A percentile compares a stretch with the other conserved stretches of the same genome.
These are phyloP conservation scores for Arthrobotrys musiformis DNA, from an alignment of 2,329 filamentous ascomycete species.

Conservation along the genomic window DNA sequence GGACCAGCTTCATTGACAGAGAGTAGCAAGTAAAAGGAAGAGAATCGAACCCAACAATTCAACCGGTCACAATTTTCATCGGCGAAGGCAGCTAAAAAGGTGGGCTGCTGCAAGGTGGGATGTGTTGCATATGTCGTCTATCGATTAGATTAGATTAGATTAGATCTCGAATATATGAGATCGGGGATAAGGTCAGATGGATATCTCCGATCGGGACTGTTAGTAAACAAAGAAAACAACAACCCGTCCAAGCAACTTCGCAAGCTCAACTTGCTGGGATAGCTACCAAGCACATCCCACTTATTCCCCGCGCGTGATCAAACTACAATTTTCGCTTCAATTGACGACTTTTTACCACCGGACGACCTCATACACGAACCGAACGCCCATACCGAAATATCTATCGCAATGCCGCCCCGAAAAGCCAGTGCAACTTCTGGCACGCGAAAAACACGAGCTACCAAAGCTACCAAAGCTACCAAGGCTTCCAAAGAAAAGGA, in stretches of 20 bases:
- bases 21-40: constrained; percentile 1
- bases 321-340: neutral
- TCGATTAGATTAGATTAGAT: constrained; percentile 53
- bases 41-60: constrained; percentile 6
- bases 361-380: neutral
- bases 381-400: neutral
- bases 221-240: constrained; percentile 50
- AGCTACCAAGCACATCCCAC: constrained; percentile 32
- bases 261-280: neutral
- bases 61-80: constrained; percentile 25
- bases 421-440: constrained; percentile 33
- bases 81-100: constrained; percentile 20
- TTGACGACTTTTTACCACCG: neutral
- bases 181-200: constrained; percentile 7
- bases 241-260: constrained; percentile 44
- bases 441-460: constrained; percentile 47
- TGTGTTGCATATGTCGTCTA: constrained; percentile 51
- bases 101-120: constrained; percentile 54
- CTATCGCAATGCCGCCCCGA: constrained; percentile 38
- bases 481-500: constrained; percentile 48
- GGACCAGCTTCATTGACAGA: neutral
- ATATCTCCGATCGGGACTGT: neutral
- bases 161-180: neutral
- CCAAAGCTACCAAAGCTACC: constrained; percentile 44
- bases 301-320: constrained; percentile 1